Evolutionary conservation across 2,329 filamentous ascomycete species (phyloP).

Genomic region (Ascochyta fabae): DNA sequence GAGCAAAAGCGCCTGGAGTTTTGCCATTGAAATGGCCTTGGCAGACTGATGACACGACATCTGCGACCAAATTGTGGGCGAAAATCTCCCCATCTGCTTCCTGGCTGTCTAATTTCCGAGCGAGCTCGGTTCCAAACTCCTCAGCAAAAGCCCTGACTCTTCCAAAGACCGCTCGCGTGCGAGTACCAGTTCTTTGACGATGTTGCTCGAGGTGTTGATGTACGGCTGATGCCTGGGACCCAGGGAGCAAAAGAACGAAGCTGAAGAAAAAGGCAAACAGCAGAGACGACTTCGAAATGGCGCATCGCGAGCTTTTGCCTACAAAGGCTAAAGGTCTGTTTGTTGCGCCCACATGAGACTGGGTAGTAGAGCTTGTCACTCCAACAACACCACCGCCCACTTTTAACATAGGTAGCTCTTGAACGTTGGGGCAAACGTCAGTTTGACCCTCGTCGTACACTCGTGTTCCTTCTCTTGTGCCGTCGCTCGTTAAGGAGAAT

Average conservation of each 20-base stretch:
- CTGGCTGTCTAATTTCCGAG: not conserved
- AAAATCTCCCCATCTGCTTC: not conserved
- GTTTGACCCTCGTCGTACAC: constrained; percentile 14
- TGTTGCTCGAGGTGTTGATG: not conserved
- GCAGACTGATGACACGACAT: constrained; percentile 4
- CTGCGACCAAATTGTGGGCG: not conserved
- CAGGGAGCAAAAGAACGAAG: not conserved
- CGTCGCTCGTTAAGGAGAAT: constrained; percentile 30
- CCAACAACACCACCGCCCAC: not conserved
- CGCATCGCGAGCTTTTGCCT: not conserved
- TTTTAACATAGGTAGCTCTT: not conserved
- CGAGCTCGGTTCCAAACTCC: not conserved
- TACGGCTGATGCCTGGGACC: not conserved
- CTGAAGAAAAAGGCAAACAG: not conserved
- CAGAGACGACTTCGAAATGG: not conserved
- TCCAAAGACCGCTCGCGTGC: not conserved
- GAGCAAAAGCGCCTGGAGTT: not conserved
- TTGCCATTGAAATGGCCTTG: not conserved
- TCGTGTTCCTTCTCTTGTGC: constrained; percentile 28
- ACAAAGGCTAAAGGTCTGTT: not conserved
- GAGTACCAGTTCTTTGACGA: not conserved
- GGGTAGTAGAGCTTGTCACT: not conserved
- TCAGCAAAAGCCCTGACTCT: not conserved
- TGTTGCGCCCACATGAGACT: not conserved
- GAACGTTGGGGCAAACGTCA: not conserved